A percentile compares a stretch with the other conserved stretches of the same genome.
Conservation (phyloP, 495 filamentous ascomycete genomes). For the Glarea lozoyensis region DNA sequence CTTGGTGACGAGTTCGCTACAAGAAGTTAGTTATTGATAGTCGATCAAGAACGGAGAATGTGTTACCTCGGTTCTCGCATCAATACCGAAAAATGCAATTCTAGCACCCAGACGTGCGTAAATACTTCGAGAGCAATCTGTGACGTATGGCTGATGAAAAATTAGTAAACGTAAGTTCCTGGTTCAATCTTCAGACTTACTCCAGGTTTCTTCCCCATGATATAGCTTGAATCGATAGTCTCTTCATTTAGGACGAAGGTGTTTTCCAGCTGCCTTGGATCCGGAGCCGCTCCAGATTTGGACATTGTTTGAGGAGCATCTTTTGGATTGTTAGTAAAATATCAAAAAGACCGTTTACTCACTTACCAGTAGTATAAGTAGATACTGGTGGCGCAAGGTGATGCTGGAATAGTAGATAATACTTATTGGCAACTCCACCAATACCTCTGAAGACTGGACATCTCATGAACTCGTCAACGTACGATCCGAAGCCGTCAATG, state of each 20-base stretch:
- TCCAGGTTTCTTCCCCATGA: constrained; percentile 67
- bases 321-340: constrained; percentile 5
- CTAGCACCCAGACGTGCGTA: constrained; percentile 77
- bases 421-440: constrained; percentile 77
- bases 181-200: constrained; percentile 5
- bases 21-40: background rate
- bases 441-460: constrained; percentile 88
- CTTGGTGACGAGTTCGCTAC: constrained; percentile 73
- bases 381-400: constrained; percentile 74
- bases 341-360: background rate
- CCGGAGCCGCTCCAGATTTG: constrained; percentile 40
- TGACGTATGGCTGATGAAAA: constrained; percentile 50
- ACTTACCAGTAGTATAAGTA: constrained; percentile 62
- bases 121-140: constrained; percentile 69
- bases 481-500: constrained; percentile 88
- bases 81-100: constrained; percentile 79
- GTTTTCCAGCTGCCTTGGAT: constrained; percentile 58
- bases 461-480: constrained; percentile 89
- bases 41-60: background rate
- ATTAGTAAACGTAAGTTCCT: constrained; percentile 18
- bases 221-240: constrained; percentile 62
- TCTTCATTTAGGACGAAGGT: constrained; percentile 55
- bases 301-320: constrained; percentile 44
- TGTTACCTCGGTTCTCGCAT: constrained; percentile 67
- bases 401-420: constrained; percentile 93